Percentiles rank a stretch among this genome's conserved stretches.
Conservation (phyloP, 805 yeast genomes). For the Yueomyces sp. region DNA sequence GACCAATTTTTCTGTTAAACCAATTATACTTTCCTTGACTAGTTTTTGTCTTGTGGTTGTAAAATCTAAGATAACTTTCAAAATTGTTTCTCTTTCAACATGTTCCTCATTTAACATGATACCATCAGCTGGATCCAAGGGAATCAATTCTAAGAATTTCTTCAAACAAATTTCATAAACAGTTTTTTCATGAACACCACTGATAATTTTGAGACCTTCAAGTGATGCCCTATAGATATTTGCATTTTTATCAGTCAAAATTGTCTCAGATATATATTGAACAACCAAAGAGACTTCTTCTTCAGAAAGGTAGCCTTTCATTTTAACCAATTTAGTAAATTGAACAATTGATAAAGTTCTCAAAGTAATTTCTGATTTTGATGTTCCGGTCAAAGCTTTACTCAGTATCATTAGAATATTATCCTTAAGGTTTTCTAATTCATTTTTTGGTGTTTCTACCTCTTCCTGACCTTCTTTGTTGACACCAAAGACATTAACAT, state of each 20-base stretch:
- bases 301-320: slow-evolving; percentile 33
- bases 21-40: slow-evolving; percentile 18
- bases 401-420: slow-evolving; percentile 53
- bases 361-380: slow-evolving; percentile 56
- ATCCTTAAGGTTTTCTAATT: slow-evolving; percentile 42
- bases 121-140: slow-evolving; percentile 28
- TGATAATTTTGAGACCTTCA: slow-evolving; percentile 37
- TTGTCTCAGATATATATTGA: slow-evolving; percentile 50
- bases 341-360: slow-evolving; percentile 55
- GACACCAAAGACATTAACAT: slow-evolving; percentile 31
- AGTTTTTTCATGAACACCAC: slow-evolving; percentile 20
- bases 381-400: slow-evolving; percentile 53
- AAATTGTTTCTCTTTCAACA: slow-evolving; percentile 22
- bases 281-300: slow-evolving; percentile 52
- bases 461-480: slow-evolving; percentile 1
- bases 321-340: slow-evolving; percentile 39
- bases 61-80: slow-evolving; percentile 24
- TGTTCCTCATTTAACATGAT: slow-evolving; percentile 13
- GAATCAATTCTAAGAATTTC: slow-evolving; percentile 35
- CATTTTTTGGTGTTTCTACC: slow-evolving; percentile 16
- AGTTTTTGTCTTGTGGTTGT: slow-evolving; percentile 20
- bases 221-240: slow-evolving; percentile 41
- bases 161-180: slow-evolving; percentile 43
- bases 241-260: slow-evolving; percentile 38
- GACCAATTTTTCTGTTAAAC: slow-evolving; percentile 9